Percentiles rank a stretch among this genome's conserved stretches.
Evolutionary conservation across 768 basidiomycete species (phyloP).

Genomic region (Vararia minispora): DNA sequence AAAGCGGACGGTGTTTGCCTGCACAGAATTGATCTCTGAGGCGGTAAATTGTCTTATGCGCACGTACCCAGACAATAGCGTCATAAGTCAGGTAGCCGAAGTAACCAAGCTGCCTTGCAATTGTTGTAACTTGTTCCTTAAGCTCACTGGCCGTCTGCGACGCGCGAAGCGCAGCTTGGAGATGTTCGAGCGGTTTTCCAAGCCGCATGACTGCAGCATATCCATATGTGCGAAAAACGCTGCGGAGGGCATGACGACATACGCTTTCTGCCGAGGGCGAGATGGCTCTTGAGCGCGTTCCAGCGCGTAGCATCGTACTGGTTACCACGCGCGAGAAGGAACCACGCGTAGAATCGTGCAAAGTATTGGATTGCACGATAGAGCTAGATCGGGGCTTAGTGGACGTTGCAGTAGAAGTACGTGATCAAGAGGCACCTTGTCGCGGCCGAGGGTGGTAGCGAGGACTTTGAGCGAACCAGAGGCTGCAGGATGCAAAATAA

Average conservation of each 20-base stretch:
- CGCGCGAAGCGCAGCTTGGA: conserved; percentile 79
- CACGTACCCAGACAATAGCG: conserved; percentile 71
- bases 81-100: conserved; percentile 83
- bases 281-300: conserved; percentile 76
- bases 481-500: conserved; percentile 78
- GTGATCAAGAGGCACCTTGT: conserved; percentile 52
- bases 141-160: conserved; percentile 41
- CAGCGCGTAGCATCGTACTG: conserved; percentile 65
- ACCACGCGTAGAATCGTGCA: conserved; percentile 82
- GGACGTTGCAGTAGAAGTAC: background rate
- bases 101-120: conserved; percentile 80
- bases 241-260: conserved; percentile 1
- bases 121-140: conserved; percentile 64
- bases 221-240: background rate
- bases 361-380: conserved; percentile 91
- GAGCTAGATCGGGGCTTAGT: conserved; percentile 31
- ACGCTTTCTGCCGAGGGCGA: conserved; percentile 84
- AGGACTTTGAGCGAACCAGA: conserved; percentile 68
- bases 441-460: conserved; percentile 75
- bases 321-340: conserved; percentile 55
- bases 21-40: conserved; percentile 1
- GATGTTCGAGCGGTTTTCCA: conserved; percentile 88
- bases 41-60: background rate
- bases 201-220: conserved; percentile 72
- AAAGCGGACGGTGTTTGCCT: conserved; percentile 63